Evolutionary conservation across 495 filamentous ascomycete species (phyloP), one percentile per base, ranked within the genome.

Genomic region (Talaromyces ruber): DNA sequence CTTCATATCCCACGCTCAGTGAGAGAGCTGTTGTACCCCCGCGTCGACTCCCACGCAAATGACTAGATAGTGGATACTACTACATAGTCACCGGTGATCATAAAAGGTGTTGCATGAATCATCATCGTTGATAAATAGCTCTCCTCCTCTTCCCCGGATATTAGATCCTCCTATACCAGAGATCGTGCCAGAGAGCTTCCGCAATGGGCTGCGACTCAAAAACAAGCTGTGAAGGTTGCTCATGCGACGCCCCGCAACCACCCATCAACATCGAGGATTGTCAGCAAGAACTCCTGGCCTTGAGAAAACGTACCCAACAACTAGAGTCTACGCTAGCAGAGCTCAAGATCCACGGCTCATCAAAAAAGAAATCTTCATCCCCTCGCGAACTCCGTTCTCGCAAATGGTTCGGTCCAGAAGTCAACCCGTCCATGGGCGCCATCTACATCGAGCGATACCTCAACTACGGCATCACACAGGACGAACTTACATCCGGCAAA

Each of bases 381-480:
- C 66, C 70, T 32, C 71, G 70, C 39, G 75, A 69, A 55, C 67
- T 82, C 28, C 76, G 79, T 5, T 82, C 79, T 7, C 64, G 78
- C 1, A 68, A 71, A 29, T 82, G 79, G 79, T 80, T 82, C 63
- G 74, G 77, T 55, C 73, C 71, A 34, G 68, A 75, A 59, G 72
- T 66, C 52, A 74, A 82, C 59, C 73, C 77, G 18, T 80, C 73
- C 51, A 84, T 85, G 76, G 77, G 75, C 28, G 73, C 79, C 0
- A 62, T 82, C 14, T 84, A 84, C 60, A 75, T 81, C 59, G 81
- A 84, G 64, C 74, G 81, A n/a, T 82, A 82, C 55, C 73, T 82
- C 59, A 84, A 82, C 64, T 84, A 79, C 52, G 81, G 81, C 3
- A 68, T 84, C 22, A 84, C 81, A 0, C 69, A 74, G 21, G 79